Conservation (phyloP, 495 filamentous ascomycete genomes). For the Xylaria venustula region DNA sequence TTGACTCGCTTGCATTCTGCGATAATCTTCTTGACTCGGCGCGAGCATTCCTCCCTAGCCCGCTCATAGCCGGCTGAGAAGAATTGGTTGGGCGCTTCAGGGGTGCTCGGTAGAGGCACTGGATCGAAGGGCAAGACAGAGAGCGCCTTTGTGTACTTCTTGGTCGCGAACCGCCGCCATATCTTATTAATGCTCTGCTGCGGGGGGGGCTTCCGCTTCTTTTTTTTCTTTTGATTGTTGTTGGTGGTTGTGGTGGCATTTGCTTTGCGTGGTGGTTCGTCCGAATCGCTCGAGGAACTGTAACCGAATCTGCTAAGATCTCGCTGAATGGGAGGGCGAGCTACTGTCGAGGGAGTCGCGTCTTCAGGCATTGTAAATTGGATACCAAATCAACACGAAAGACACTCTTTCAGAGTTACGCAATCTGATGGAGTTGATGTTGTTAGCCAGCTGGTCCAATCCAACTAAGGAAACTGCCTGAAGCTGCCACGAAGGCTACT, state of each 20-base stretch:
- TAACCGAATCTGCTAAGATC: conserved; percentile 32
- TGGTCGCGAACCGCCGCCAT: conserved; percentile 75
- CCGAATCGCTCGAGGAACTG: conserved; percentile 37
- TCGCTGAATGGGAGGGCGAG: conserved; percentile 4
- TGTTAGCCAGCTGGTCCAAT: neutral
- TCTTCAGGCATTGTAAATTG: conserved; percentile 1
- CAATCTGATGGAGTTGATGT: neutral
- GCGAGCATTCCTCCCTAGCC: conserved; percentile 67
- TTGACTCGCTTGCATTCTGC: conserved; percentile 83
- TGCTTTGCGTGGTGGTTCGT: conserved; percentile 29
- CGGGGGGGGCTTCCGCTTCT: conserved; percentile 61
- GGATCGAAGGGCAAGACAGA: conserved; percentile 49
- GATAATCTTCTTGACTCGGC: conserved; percentile 82
- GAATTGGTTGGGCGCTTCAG: conserved; percentile 48
- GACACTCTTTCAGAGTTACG: neutral
- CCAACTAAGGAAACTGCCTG: neutral
- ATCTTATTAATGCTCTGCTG: conserved; percentile 76
- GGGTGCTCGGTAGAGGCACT: conserved; percentile 42
- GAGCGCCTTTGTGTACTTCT: conserved; percentile 50
- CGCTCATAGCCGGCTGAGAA: conserved; percentile 67
- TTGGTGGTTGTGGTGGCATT: conserved; percentile 16
- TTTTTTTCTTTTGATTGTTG: conserved; percentile 46
- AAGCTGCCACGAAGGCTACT: too few relatives aligned
- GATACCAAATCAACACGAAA: neutral
- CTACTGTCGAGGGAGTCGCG: neutral